phyloP scores from a whole-genome alignment of 202 grass and related monocot species.

The Schoenoplectus triqueter region DNA sequence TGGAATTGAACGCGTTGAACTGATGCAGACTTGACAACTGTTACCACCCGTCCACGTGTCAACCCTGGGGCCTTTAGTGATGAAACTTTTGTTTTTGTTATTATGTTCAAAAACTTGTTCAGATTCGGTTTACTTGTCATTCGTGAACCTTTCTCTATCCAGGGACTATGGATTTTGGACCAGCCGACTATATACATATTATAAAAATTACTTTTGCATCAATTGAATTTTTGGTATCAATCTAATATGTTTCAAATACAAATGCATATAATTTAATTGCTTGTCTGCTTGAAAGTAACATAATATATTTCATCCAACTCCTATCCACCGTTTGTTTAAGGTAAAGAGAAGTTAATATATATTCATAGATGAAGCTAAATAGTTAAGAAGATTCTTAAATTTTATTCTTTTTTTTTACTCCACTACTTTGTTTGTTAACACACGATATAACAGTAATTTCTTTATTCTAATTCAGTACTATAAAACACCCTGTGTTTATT shows the following conservation, averaged over 20 bases:
- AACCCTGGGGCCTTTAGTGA: background rate
- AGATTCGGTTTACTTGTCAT: slow-evolving; percentile 21
- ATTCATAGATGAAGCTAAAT: background rate
- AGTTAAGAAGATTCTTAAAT: background rate
- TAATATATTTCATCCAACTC: background rate
- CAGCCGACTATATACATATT: background rate
- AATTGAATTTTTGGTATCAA: background rate
- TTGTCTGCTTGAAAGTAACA: background rate
- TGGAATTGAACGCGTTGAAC: slow-evolving; percentile 24
- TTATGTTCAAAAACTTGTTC: background rate
- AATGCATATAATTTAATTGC: background rate
- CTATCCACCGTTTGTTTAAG: background rate
- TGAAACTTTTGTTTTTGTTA: background rate
- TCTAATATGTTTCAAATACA: background rate
- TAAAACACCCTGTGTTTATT: background rate
- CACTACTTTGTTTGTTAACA: background rate
- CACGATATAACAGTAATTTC: background rate
- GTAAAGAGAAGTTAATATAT: background rate
- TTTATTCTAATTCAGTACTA: background rate
- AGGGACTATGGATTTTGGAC: background rate
- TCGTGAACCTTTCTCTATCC: slow-evolving; percentile 8
- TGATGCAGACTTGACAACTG: background rate
- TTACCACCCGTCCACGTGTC: slow-evolving; percentile 30
- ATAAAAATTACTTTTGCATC: background rate
- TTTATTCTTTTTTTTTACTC: background rate